Base-by-base conservation (phyloP, 306 rosid genomes). In the Prunus kanzakura region DNA sequence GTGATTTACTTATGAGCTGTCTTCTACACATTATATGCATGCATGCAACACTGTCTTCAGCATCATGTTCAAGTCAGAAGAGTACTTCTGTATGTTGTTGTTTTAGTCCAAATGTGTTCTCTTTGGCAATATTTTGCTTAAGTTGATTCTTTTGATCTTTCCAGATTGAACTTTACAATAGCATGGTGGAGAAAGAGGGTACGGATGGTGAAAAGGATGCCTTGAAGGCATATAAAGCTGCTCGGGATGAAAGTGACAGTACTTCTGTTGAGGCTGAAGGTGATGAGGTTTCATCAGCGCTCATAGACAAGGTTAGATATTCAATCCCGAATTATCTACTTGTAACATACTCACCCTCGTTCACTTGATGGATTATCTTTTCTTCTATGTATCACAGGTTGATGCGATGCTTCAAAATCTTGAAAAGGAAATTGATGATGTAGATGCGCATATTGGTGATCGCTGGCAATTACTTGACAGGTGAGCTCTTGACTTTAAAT, bases 381-480 rank as follows among this genome's bases (percentile, higher is more conserved):
- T 55, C 13, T 63, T 58, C 51, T 81, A 35, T 62, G 78, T 71
- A 68, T 80, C 52, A 94, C 52, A 94, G 98, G 98, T 94, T 75
- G 97, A 94, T 84, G 84, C 89, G 2, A 87, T 94, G 96, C 98
- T 92, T 73, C 98, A 94, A 71, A 92, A 92, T 74, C 96, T 92
- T 61, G 98, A 92, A 81, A 92, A 90, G 93, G 98, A 92, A 86
- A 94, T 94, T 63, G 97, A 92, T 82, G 93, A 92, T 23, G 98
- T 92, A 65, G 98, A 94, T 89, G 97, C 97, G 9, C 82, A 91
- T 85, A 94, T 94, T 58, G 98, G 98, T 64, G 93, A 94, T 67
- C 76, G 91, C 16, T 94, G 90, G 93, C 88, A 78, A 83, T 83
- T 94, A 66, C 89, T 94, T 49, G 98, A 94, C 85, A 94, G 96